A percentile compares a stretch with the other conserved stretches of the same genome.
These are phyloP conservation scores for Tricholoma sp. DNA, from an alignment of 768 basidiomycete genomes.

Conservation along the genomic window DNA sequence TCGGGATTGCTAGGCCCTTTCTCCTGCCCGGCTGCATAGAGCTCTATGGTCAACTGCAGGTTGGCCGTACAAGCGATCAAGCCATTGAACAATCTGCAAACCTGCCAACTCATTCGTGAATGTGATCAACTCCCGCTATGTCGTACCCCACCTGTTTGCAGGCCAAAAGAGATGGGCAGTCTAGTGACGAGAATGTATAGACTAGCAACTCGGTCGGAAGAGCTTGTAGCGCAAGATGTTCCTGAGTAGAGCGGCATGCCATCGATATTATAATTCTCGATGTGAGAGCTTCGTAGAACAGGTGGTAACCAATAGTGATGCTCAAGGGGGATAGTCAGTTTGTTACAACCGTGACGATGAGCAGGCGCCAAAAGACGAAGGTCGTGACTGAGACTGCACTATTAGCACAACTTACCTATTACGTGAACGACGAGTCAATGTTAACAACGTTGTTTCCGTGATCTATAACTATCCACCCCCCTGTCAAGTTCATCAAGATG, in stretches of 20 bases:
- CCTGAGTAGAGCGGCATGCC: background rate
- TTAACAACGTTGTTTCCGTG: background rate
- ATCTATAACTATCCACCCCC: background rate
- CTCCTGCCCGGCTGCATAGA: constrained; percentile 38
- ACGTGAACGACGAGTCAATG: too few species aligned
- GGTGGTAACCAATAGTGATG: background rate
- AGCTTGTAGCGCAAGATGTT: background rate
- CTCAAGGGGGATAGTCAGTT: too few species aligned
- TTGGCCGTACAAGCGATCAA: constrained; percentile 23
- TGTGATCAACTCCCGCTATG: background rate
- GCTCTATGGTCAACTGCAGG: constrained; percentile 40
- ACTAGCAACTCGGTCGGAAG: constrained; percentile 17
- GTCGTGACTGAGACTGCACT: background rate
- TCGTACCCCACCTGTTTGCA: constrained; percentile 23
- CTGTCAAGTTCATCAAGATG: constrained; percentile 7
- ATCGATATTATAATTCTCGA: background rate
- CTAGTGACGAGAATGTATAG: constrained; percentile 9
- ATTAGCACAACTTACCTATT: too few species aligned
- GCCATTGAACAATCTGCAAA: constrained; percentile 26
- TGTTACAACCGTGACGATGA: background rate
- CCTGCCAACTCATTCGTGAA: constrained; percentile 14
- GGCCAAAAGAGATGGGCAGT: constrained; percentile 14
- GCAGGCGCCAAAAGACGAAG: background rate
- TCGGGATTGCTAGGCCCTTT: constrained; percentile 27
- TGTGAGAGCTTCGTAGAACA: background rate